Percentiles rank a stretch among this genome's conserved stretches.
Evolutionary conservation across 1,284 basidiomycete species (phyloP).

Genomic region (Mycena sp.): DNA sequence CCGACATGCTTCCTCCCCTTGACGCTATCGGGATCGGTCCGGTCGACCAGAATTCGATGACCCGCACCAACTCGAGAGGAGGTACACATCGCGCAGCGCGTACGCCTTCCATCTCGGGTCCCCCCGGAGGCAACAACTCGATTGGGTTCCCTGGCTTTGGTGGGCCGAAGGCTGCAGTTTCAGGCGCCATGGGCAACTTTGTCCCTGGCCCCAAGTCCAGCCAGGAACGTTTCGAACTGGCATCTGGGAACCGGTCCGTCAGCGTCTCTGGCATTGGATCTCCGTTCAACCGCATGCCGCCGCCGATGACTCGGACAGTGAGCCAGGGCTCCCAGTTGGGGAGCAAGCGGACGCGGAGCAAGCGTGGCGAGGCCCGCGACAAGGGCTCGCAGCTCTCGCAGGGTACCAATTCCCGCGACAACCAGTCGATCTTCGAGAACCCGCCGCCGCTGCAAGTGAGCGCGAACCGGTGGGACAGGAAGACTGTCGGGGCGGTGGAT

Average conservation of each 20-base stretch:
- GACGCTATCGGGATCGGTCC: slow-evolving; percentile 81
- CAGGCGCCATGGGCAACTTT: slow-evolving; percentile 84
- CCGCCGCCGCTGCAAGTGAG: slow-evolving; percentile 82
- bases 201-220: slow-evolving; percentile 69
- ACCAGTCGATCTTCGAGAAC: slow-evolving; percentile 57
- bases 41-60: slow-evolving; percentile 58
- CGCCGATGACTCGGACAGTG: slow-evolving; percentile 77
- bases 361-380: slow-evolving; percentile 74
- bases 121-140: slow-evolving; percentile 63
- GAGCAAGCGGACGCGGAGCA: slow-evolving; percentile 75
- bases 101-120: slow-evolving; percentile 48
- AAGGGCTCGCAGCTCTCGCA: slow-evolving; percentile 47
- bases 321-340: slow-evolving; percentile 71
- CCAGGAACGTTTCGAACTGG: slow-evolving; percentile 77
- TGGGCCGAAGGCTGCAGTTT: slow-evolving; percentile 51
- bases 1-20: slow-evolving; percentile 88
- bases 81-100: slow-evolving; percentile 65
- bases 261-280: slow-evolving; percentile 53
- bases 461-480: slow-evolving; percentile 86
- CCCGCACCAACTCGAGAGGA: slow-evolving; percentile 64
- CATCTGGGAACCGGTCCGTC: slow-evolving; percentile 55
- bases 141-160: slow-evolving; percentile 47
- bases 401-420: slow-evolving; percentile 1
- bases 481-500: slow-evolving; percentile 55
- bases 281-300: slow-evolving; percentile 61